phyloP scores from a whole-genome alignment of 352 stramenopile species.

The Phytophthora podocarpi region DNA sequence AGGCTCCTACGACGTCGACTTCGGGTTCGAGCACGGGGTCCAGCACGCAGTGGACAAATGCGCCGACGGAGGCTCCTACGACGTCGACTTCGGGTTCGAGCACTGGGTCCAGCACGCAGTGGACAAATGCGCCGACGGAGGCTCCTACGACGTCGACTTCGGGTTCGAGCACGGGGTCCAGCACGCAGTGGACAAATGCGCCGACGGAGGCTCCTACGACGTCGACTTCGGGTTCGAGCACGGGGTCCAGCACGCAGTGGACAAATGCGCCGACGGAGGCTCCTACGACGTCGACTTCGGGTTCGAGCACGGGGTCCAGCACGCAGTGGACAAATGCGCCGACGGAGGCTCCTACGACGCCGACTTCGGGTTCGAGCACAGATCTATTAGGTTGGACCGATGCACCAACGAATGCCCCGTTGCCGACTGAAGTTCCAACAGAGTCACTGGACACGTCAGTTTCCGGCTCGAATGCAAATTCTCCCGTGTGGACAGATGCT shows the following conservation, averaged over 20 bases:
- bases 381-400: no score
- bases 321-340: conserved; percentile 13
- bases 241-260: no score
- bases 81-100: no score
- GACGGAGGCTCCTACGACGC: conserved; percentile 1
- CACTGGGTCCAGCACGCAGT: no score
- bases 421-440: neutral
- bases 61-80: conserved; percentile 7
- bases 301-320: no score
- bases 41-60: conserved; percentile 13
- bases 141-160: no score
- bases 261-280: conserved; percentile 6
- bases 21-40: neutral
- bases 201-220: conserved; percentile 4
- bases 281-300: no score
- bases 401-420: conserved; percentile 14
- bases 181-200: no score
- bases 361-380: no score
- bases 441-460: neutral
- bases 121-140: conserved; percentile 10
- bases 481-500: conserved; percentile 3
- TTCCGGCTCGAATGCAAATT: conserved; percentile 3
- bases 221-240: no score
- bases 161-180: no score
- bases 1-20: neutral